phyloP scores from a whole-genome alignment of 495 filamentous ascomycete species.

The Sabuloglossum arenarium region DNA sequence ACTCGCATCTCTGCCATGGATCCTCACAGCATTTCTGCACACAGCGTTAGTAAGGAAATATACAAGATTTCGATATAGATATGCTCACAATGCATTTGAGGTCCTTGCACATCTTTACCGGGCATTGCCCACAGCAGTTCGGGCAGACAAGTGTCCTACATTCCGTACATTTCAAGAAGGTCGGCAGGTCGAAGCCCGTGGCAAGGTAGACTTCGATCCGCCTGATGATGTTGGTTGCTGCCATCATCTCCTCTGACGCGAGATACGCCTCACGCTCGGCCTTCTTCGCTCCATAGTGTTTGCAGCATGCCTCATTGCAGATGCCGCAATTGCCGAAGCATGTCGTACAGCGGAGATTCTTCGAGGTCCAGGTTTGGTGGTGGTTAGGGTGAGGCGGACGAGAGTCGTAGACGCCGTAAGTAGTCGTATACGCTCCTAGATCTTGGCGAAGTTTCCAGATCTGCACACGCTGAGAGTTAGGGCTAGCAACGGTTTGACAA shows the following conservation, averaged over 20 bases:
- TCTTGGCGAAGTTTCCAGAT: not conserved
- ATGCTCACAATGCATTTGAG: constrained; percentile 16
- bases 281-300: not conserved
- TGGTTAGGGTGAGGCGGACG: constrained; percentile 8
- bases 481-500: not conserved
- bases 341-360: constrained; percentile 1
- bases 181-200: constrained; percentile 6
- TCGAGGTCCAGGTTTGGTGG: constrained; percentile 8
- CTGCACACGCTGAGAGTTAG: not conserved
- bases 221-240: not conserved
- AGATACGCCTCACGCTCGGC: not conserved
- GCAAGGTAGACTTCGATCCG: not conserved
- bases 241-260: not conserved
- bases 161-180: constrained; percentile 14
- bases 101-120: constrained; percentile 13
- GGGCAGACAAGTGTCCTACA: constrained; percentile 17
- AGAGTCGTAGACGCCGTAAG: not conserved
- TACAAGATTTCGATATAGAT: not conserved
- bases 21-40: constrained; percentile 15
- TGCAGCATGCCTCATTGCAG: constrained; percentile 1
- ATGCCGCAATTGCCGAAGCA: not conserved
- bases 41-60: not conserved
- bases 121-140: constrained; percentile 16
- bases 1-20: constrained; percentile 15
- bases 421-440: not conserved